A percentile compares a stretch with the other conserved stretches of the same genome.
These are phyloP conservation scores for Marasmius fiardii DNA, from an alignment of 1,284 basidiomycete genomes.

Conservation along the genomic window DNA sequence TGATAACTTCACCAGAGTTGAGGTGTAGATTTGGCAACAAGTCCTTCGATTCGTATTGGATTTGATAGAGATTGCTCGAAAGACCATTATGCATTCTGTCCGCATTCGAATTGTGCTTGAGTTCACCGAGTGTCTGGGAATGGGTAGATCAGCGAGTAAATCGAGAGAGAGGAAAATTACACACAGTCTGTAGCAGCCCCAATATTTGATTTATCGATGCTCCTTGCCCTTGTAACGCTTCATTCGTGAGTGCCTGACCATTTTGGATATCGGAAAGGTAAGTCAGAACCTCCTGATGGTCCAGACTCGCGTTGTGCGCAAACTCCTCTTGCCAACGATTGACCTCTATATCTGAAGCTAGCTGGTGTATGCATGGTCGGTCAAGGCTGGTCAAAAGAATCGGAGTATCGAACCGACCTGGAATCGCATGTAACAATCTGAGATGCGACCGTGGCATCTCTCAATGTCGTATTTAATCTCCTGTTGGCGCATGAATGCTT, in stretches of 20 bases:
- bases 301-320: slow-evolving; percentile 29
- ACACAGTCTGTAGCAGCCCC: slow-evolving; percentile 42
- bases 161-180: not conserved
- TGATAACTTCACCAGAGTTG: slow-evolving; percentile 46
- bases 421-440: slow-evolving; percentile 38
- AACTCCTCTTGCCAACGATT: slow-evolving; percentile 45
- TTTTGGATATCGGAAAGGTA: slow-evolving; percentile 41
- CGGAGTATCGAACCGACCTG: slow-evolving; percentile 27
- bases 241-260: slow-evolving; percentile 31
- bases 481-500: slow-evolving; percentile 41
- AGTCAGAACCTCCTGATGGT: slow-evolving; percentile 38
- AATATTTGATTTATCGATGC: slow-evolving; percentile 35
- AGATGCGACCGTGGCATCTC: slow-evolving; percentile 36
- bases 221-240: slow-evolving; percentile 26
- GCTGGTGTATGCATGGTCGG: slow-evolving; percentile 15
- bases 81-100: slow-evolving; percentile 38
- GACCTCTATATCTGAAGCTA: slow-evolving; percentile 41
- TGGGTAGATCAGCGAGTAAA: slow-evolving; percentile 12
- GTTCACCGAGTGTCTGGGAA: slow-evolving; percentile 27
- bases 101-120: slow-evolving; percentile 26
- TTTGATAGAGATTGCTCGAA: slow-evolving; percentile 42
- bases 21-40: slow-evolving; percentile 48
- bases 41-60: slow-evolving; percentile 39
- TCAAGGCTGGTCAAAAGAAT: slow-evolving; percentile 10
- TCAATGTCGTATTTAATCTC: slow-evolving; percentile 40